These are phyloP conservation scores for Deakozyma indianensis DNA, from an alignment of 805 yeast genomes.

Conservation along the genomic window DNA sequence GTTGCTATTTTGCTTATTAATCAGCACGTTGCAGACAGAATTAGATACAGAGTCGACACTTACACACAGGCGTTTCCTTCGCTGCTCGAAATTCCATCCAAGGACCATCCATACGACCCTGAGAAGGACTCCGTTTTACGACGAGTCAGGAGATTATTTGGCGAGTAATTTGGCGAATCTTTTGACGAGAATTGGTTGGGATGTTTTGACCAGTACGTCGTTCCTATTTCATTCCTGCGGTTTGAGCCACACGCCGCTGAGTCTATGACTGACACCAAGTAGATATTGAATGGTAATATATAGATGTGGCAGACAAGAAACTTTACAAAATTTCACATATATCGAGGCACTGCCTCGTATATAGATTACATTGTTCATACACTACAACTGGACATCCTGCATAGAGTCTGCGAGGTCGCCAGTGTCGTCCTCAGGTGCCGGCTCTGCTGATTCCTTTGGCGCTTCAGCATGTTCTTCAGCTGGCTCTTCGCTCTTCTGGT, in stretches of 20 bases:
- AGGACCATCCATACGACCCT: constrained; percentile 97
- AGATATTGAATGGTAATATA: constrained; percentile 1
- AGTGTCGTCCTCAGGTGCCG: constrained; percentile 6
- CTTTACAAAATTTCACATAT: too few species aligned
- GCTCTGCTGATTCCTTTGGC: too few species aligned
- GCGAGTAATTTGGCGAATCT: constrained; percentile 59
- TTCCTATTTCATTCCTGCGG: too few species aligned
- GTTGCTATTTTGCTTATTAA: constrained; percentile 87
- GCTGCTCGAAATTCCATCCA: constrained; percentile 89
- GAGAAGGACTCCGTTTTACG: constrained; percentile 92
- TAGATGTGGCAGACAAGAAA: constrained; percentile 2
- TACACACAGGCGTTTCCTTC: constrained; percentile 93
- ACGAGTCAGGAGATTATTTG: constrained; percentile 88
- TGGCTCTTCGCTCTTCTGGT: constrained; percentile 4
- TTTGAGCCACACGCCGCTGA: too few species aligned
- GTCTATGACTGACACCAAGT: too few species aligned
- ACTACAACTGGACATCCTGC: neutral
- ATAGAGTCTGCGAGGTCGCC: neutral
- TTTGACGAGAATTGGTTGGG: neutral
- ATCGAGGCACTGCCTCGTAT: too few species aligned
- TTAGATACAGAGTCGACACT: constrained; percentile 67
- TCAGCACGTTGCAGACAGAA: constrained; percentile 87
- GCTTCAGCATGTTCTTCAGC: constrained; percentile 6
- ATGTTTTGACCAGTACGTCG: too few species aligned
- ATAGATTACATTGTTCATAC: too few species aligned